Base-by-base conservation (phyloP, 306 rosid species). In the Potentilla sterilis region DNA sequence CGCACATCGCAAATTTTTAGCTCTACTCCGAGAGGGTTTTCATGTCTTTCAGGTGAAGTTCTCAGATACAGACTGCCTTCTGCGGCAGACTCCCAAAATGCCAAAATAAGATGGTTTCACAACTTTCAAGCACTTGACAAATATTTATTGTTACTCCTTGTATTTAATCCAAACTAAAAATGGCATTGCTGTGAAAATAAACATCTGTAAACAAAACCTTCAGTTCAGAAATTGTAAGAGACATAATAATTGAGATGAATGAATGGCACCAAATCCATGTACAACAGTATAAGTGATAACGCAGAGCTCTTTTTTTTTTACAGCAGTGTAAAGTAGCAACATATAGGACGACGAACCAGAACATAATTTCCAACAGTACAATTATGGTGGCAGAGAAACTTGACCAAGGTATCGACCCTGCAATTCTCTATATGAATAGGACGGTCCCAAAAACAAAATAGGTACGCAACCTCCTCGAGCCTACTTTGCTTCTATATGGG, bases 261-360 rank as follows among this genome's bases (percentile, higher is more conserved):
- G 59, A 57, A 41, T 41, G 6, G 11, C 65, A 59, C 13, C 38
- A 28, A 16, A 21, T 55, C 19, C 42, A 28, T 69, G 12, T 35
- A 15, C 28, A 28, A 58, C 38, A 58, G 65, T 12, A 24, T 12
- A 59, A 11, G 65, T 24, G 38, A 38, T 35, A 72, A 10, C 1
- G 46, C 78, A 75, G 72, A 22, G 66, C 11, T 9, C 9, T 21
- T 75, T 59, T 75, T 75, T 48, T 75, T 75, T 48, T 9, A 65
- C 54, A 38, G 14, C 48, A 7, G 41, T 54, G 51, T 21, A 58
- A 42, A 41, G 57, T 28, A 40, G 66, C 75, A 43, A 55, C 76
- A 8, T 55, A 9, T 38, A 24, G 40, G 37, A 72, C 61, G 61
- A 58, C 65, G 32, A 43, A 6, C 35, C 77, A 19, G 21, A 18